Percentiles rank a stretch among this genome's conserved stretches.
These are phyloP conservation scores for Zygosaccharomyces pseudorouxii DNA, from an alignment of 805 yeast genomes.

Conservation along the genomic window DNA sequence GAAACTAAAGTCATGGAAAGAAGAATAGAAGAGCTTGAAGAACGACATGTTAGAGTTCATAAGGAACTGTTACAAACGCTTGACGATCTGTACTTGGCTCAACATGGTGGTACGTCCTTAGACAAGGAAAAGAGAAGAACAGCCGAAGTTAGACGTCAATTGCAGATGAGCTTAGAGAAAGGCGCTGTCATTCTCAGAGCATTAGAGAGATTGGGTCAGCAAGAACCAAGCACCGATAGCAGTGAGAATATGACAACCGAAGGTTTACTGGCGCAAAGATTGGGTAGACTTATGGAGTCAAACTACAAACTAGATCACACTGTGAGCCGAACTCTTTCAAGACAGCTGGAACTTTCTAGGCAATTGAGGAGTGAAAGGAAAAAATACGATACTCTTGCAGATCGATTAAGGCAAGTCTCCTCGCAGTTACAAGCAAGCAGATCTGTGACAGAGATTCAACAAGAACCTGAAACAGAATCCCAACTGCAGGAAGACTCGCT, in stretches of 20 bases:
- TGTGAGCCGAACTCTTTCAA: slow-evolving; percentile 7
- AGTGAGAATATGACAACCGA: slow-evolving; percentile 11
- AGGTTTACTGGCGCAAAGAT: slow-evolving; percentile 14
- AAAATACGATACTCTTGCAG: slow-evolving; percentile 2
- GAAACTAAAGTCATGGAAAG: slow-evolving; percentile 8
- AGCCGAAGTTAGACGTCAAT: slow-evolving; percentile 18
- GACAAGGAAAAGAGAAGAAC: slow-evolving; percentile 7
- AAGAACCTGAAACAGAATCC: background rate
- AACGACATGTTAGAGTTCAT: slow-evolving; percentile 33
- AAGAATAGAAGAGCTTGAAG: slow-evolving; percentile 21
- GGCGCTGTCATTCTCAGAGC: slow-evolving; percentile 21
- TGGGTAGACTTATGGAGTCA: slow-evolving; percentile 17
- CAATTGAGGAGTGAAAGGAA: slow-evolving; percentile 10
- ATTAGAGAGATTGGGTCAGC: slow-evolving; percentile 11
- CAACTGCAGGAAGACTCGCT: background rate
- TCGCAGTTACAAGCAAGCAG: background rate
- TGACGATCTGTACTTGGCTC: slow-evolving; percentile 32
- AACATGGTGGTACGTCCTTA: slow-evolving; percentile 7
- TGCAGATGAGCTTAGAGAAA: slow-evolving; percentile 26
- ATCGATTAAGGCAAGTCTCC: slow-evolving; percentile 3
- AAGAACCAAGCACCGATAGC: background rate
- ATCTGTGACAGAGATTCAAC: background rate
- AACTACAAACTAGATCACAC: slow-evolving; percentile 18
- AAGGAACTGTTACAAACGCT: slow-evolving; percentile 31
- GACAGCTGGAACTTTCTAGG: background rate